Conservation (phyloP, 129 eudicot genomes). For the Gnaphalium uliginosum region DNA sequence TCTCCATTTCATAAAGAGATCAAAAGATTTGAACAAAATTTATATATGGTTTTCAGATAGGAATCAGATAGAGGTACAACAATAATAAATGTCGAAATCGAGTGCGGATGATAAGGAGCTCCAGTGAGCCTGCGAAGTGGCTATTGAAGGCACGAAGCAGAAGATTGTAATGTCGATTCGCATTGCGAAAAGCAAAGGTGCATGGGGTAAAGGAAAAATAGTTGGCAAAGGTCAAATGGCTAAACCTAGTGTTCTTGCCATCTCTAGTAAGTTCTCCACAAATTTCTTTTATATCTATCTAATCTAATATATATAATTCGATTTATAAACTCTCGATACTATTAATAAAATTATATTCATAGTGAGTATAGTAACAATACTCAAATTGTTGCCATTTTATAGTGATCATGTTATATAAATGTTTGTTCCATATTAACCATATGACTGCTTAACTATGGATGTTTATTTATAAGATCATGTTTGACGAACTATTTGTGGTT, state of each 20-base stretch:
- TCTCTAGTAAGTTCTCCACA: conserved; percentile 49
- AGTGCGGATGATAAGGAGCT: conserved; percentile 80
- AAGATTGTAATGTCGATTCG: conserved; percentile 71
- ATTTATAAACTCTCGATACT: neutral
- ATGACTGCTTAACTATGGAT: too few relatives aligned
- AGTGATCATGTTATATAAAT: neutral
- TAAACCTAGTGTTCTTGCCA: conserved; percentile 87
- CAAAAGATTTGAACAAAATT: conserved; percentile 14
- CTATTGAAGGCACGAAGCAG: conserved; percentile 79
- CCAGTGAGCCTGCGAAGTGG: conserved; percentile 74
- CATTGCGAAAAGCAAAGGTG: conserved; percentile 76
- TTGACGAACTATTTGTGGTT: conserved; percentile 11
- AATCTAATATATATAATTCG: neutral
- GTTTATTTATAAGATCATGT: conserved; percentile 6
- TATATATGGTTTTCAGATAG: conserved; percentile 15
- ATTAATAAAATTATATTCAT: conserved; percentile 16
- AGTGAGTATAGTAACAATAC: neutral
- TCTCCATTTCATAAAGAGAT: conserved; percentile 22
- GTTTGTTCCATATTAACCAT: too few relatives aligned
- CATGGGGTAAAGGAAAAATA: conserved; percentile 72
- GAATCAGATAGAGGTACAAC: conserved; percentile 12
- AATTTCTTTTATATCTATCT: neutral
- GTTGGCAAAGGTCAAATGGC: conserved; percentile 73
- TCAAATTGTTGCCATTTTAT: neutral
- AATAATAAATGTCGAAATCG: conserved; percentile 64